phyloP scores from a whole-genome alignment of 169 alveolate genomes.

The Condylostoma magnum region DNA sequence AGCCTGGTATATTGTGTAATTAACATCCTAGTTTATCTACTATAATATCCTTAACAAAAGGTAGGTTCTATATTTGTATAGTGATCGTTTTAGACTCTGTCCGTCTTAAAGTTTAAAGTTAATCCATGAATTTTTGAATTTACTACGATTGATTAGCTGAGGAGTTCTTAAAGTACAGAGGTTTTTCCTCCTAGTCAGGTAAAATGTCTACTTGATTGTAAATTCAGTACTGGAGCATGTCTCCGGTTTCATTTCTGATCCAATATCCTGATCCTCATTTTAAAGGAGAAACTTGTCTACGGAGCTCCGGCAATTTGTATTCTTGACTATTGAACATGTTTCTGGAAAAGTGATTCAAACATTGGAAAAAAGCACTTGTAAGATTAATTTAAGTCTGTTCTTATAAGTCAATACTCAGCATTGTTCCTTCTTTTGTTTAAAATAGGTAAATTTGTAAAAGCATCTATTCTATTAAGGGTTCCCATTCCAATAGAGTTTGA shows the following conservation, averaged over 20 bases:
- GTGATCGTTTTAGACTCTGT: not conserved
- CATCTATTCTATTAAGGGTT: constrained; percentile 18
- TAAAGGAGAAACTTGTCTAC: not conserved
- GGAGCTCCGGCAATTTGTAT: too few relatives aligned
- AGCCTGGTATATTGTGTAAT: constrained; percentile 5
- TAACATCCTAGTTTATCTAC: constrained; percentile 18
- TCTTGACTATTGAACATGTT: too few relatives aligned
- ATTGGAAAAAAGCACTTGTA: not conserved
- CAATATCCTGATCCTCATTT: constrained; percentile 11
- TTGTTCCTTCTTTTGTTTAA: not conserved
- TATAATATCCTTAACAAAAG: not conserved
- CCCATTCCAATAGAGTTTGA: constrained; percentile 27
- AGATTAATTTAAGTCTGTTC: not conserved
- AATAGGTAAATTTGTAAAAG: not conserved
- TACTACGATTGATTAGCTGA: not conserved
- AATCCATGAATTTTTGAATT: constrained; percentile 11
- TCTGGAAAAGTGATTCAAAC: not conserved
- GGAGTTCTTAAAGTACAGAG: constrained; percentile 7
- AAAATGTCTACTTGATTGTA: not conserved
- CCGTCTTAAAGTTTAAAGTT: not conserved
- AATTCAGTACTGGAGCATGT: not conserved
- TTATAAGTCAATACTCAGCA: not conserved
- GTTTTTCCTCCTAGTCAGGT: not conserved
- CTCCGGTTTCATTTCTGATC: constrained; percentile 28
- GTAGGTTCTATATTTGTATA: not conserved